Evolutionary conservation across 2,329 filamentous ascomycete genomes (phyloP), one percentile per base, ranked within the genome.

Genomic region (Claviceps digitariae): DNA sequence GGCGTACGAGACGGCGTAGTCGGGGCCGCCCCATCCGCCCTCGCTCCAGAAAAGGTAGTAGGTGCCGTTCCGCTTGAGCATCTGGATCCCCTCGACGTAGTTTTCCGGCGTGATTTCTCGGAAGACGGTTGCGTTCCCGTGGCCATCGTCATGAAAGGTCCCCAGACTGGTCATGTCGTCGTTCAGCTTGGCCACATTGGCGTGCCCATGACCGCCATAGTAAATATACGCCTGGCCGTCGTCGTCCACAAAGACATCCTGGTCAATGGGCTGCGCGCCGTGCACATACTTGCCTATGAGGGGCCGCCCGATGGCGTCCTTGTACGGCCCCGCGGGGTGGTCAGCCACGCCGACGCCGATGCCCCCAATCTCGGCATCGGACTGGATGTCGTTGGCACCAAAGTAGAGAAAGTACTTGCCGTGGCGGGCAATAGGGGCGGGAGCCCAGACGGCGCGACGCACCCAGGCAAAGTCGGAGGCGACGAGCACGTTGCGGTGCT

Each of bases 321-420:
- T 55, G 57, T 66, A 70, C 9, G 68, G 68, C 0, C 68, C 68
- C n/a, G 64, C 60, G 40, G 67, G 64, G 23, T 34, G 59, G 45
- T 69, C 63, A 46, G 64, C 62, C 4, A 67, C 61, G 9, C 58
- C 68, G 15, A 70, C 63, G 20, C 68, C 67, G 48, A 70, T 67
- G 29, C 69, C 67, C 3, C 67, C 68, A 21, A 75, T 66, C 25
- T 75, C 62, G 20, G 54, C 50, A 48, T 61, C 52, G 25, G 56
- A 48, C 62, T 69, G 69, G 46, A 73, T 70, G 52, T 76, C 74
- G 41, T 75, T 76, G 38, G 73, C 74, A 45, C 66, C 71, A 57
- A 76, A 77, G 61, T 77, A 77, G 52, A 77, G 65, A 57, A 71
- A 76, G 59, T 75, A 76, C 43, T 67, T 70, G 12, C 69, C 71